Base-by-base conservation (phyloP, 257 asterid species). In the Salvia rosmarinus region DNA sequence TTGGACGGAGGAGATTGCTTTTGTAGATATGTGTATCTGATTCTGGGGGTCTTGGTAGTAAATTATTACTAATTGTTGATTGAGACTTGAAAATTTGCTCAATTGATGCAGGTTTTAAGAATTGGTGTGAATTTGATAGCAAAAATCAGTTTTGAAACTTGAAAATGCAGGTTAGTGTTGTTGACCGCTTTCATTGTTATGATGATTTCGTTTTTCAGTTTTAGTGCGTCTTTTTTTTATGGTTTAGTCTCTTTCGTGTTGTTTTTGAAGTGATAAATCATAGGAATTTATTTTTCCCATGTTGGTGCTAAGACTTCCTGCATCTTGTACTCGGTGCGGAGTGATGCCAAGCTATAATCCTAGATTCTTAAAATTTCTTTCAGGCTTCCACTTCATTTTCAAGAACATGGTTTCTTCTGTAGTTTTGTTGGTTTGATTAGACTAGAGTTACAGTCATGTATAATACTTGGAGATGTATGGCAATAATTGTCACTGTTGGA, bases 141-240 rank as follows among this genome's bases (percentile, higher is more conserved):
- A 16, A 43, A 25, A 46, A 9, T 40, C 28, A 17, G 25, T 14
- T 72, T 44, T 46, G 57, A 61, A 56, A 57, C 72, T 44, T 46
- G 57, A 61, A 56, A 63, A 82, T 82, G 85, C 83, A 74, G 83
- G 85, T 82, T 44, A 49, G 81, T 70, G 9, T 47, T 42, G 39
- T 64, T 67, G 21, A 25, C 39, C 34, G 65, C 13, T 12, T 59
- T 62, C 64, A 23, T 4, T 4, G 49, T 50, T 62, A 16, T 14
- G 25, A 6, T 23, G 68, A 39, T 69, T 68, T 16, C 30, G 7
- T 4, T 21, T 62, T 14, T 35, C 9, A 7, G 0, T 30, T 20
- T 39, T 6, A 21, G 7, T 54, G 67, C 11, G 16, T 8, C 62
- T 17, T 59, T 40, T 47, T 46, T 11, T 6, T 19, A 9, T 40